Evolutionary conservation across 768 basidiomycete genomes (phyloP).

Genomic region (Auricularia auricula-judae): DNA sequence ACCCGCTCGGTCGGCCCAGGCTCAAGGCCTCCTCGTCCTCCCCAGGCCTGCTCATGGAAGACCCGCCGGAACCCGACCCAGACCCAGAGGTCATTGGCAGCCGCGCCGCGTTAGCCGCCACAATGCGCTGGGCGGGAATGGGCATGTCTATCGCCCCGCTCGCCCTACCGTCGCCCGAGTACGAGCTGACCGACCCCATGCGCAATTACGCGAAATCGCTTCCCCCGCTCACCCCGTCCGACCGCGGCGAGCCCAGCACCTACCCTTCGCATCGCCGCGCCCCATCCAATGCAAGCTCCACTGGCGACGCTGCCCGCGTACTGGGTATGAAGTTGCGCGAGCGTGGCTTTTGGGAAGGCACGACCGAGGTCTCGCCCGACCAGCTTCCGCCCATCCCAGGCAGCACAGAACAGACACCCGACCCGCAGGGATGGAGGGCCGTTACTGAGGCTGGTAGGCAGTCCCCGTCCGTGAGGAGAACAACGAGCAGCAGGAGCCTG

Average conservation of each 20-base stretch:
- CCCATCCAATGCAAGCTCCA: not conserved
- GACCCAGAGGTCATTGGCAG: not conserved
- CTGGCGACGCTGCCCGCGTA: not conserved
- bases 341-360: constrained; percentile 67
- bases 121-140: constrained; percentile 78
- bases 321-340: not conserved
- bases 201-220: constrained; percentile 20
- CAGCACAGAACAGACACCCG: constrained; percentile 18
- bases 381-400: constrained; percentile 19
- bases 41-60: constrained; percentile 3
- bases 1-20: not conserved
- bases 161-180: constrained; percentile 81
- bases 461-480: not conserved
- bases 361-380: constrained; percentile 38
- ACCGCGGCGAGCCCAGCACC: constrained; percentile 3
- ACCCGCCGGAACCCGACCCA: constrained; percentile 2
- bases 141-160: constrained; percentile 78
- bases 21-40: constrained; percentile 4
- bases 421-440: constrained; percentile 16
- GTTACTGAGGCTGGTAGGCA: constrained; percentile 13
- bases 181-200: constrained; percentile 87
- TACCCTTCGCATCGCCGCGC: not conserved
- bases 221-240: not conserved
- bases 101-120: constrained; percentile 38
- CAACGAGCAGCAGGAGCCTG: not conserved